These are phyloP conservation scores for Calamus simplicifolius DNA, from an alignment of 176 grass and related monocot genomes.

Conservation along the genomic window DNA sequence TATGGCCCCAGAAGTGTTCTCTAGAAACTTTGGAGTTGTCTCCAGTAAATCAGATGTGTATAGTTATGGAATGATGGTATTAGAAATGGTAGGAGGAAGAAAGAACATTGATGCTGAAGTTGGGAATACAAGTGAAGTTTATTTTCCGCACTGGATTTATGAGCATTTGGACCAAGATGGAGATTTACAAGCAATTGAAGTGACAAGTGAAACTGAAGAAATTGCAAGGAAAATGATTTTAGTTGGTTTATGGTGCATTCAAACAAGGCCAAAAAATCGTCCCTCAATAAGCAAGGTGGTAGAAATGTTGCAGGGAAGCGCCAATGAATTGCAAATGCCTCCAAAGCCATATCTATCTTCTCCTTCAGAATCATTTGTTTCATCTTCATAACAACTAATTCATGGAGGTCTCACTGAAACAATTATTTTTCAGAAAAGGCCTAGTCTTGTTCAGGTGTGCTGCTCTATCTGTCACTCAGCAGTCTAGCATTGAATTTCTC, in stretches of 20 bases:
- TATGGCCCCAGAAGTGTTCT: neutral
- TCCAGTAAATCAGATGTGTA: conserved; percentile 62
- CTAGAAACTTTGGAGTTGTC: conserved; percentile 32
- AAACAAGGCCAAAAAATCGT: conserved; percentile 20
- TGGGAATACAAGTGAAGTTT: conserved; percentile 10
- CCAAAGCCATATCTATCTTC: conserved; percentile 22
- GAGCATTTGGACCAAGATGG: conserved; percentile 22
- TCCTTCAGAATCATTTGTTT: too few species aligned
- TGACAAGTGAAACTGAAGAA: conserved; percentile 15
- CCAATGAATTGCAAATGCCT: conserved; percentile 33
- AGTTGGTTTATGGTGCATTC: conserved; percentile 47
- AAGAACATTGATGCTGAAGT: conserved; percentile 8
- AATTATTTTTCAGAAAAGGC: too few species aligned
- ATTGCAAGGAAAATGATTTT: conserved; percentile 22
- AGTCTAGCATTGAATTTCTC: too few species aligned
- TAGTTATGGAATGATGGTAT: conserved; percentile 56
- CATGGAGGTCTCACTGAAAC: too few species aligned
- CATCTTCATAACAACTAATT: too few species aligned
- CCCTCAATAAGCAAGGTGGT: conserved; percentile 42
- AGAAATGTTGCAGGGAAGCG: conserved; percentile 45
- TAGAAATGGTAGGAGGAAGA: conserved; percentile 45
- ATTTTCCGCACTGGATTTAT: conserved; percentile 50
- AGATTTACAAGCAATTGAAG: conserved; percentile 10
- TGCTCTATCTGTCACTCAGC: too few species aligned
- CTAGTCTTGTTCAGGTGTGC: too few species aligned